Evolutionary conservation across 225 moss, liverwort and hornwort species (phyloP), one percentile per base, ranked within the genome.

Genomic region (Neckera pumila): DNA sequence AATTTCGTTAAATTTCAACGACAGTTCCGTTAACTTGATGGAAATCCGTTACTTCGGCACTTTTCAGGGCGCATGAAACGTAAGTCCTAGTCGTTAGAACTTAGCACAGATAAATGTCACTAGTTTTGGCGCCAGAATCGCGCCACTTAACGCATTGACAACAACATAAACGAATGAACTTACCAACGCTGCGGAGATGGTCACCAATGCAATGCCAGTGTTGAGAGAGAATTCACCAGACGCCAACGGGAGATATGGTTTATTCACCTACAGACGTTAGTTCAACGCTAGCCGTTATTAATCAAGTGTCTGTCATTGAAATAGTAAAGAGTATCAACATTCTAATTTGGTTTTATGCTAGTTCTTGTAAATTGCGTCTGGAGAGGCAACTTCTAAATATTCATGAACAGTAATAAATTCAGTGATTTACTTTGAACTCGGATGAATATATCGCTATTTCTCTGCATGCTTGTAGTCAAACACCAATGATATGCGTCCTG

Each of bases 191-290:
- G 98, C 98, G 85, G 89, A 98, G 84, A 91, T 86, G 53, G 91
- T 86, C 82, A 98, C 96, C 78, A 98, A 81, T 54, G 94, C 86
- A 51, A 96, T 94, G 62, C 95, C 96, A 72, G 86, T 93, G 28
- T 91, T 90, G 81, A 96, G 89, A 82, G 96, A 94, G 85, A 87
- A 96, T 95, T 98, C 98, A 83, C 98, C 96, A 71, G 98, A 98
- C 51, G 98, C 97, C 88, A 98, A 89, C 12, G 98, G 98, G 81
- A 98, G 96, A 89, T 96, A 93, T 30, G 98, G 98, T 90, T 98
- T 98, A 54, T 98, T 98, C 91, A 96, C 92, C 95, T 96, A 70
- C 88, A 88, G 42, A 85, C 47, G 74, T 79, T 58, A 57, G 40
- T 53, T 84, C 85, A 89, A 75, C 6, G 81, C 38, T 80, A 85